phyloP scores from a whole-genome alignment of 139 green algal genomes.

The Mesotaenium endlicherianum region DNA sequence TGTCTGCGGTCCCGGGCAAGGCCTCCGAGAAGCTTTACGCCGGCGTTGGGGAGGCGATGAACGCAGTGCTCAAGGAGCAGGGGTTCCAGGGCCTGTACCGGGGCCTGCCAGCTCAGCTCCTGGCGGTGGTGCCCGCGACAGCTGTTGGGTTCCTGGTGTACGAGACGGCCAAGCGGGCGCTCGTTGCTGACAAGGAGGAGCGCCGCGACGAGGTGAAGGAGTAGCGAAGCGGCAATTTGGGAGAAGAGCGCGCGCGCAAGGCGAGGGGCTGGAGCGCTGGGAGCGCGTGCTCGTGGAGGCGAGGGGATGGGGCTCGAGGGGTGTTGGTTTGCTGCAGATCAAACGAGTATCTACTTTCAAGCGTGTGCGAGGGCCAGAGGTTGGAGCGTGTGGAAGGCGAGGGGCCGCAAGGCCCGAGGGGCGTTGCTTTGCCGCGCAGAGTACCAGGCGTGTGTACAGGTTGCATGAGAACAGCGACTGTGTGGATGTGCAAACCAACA shows the following conservation, averaged over 20 bases:
- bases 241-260: background rate
- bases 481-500: too few species aligned
- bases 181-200: slow-evolving; percentile 2
- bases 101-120: slow-evolving; percentile 48
- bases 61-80: slow-evolving; percentile 62
- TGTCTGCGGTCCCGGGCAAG: background rate
- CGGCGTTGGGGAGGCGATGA: background rate
- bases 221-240: too few species aligned
- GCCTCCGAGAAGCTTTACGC: background rate
- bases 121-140: slow-evolving; percentile 78
- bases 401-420: too few species aligned
- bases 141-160: slow-evolving; percentile 94
- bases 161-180: slow-evolving; percentile 77
- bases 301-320: too few species aligned
- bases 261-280: background rate
- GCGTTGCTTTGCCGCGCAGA: too few species aligned
- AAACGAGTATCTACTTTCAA: too few species aligned
- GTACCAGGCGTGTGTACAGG: too few species aligned
- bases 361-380: too few species aligned
- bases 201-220: background rate
- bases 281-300: too few species aligned
- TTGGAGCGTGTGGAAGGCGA: too few species aligned
- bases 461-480: too few species aligned
- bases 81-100: slow-evolving; percentile 83
- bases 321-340: too few species aligned